Conservation (phyloP, 1,284 basidiomycete genomes). For the Puccinia polysora region DNA sequence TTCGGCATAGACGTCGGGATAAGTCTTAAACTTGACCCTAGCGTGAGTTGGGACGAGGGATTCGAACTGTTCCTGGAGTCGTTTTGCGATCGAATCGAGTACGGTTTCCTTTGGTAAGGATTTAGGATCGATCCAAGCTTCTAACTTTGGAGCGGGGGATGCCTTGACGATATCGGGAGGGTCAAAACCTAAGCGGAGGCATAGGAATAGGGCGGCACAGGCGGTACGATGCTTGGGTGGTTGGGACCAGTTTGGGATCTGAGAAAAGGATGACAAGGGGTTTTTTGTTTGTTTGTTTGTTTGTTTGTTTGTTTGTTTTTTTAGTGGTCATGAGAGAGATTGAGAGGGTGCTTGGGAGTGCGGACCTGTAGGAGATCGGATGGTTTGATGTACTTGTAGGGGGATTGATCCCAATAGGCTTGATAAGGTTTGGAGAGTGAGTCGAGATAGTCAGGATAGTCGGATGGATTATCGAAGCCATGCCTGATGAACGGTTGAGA, state of each 20-base stretch:
- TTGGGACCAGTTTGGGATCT: conserved; percentile 36
- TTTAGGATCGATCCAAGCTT: conserved; percentile 42
- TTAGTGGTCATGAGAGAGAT: neutral
- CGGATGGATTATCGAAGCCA: conserved; percentile 29
- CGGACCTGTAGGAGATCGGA: conserved; percentile 30
- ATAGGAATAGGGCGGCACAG: conserved; percentile 42
- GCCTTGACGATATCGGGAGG: conserved; percentile 43
- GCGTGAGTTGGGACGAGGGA: conserved; percentile 38
- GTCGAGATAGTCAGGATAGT: conserved; percentile 41
- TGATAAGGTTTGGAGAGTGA: conserved; percentile 51
- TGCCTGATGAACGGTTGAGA: conserved; percentile 35
- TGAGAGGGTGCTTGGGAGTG: neutral
- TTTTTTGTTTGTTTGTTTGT: neutral
- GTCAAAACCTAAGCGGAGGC: conserved; percentile 39
- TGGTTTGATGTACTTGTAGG: conserved; percentile 44
- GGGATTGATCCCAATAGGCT: conserved; percentile 50
- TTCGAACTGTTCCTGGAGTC: conserved; percentile 38
- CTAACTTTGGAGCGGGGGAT: conserved; percentile 37
- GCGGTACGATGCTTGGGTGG: conserved; percentile 35
- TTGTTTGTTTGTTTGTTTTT: neutral
- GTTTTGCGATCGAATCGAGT: conserved; percentile 33
- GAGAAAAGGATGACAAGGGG: too few relatives aligned
- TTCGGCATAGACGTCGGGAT: conserved; percentile 35
- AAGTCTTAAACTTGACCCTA: conserved; percentile 40
- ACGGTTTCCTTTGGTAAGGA: conserved; percentile 29